phyloP scores from a whole-genome alignment of 2,329 filamentous ascomycete species.

The Dissoconium aciculare region DNA sequence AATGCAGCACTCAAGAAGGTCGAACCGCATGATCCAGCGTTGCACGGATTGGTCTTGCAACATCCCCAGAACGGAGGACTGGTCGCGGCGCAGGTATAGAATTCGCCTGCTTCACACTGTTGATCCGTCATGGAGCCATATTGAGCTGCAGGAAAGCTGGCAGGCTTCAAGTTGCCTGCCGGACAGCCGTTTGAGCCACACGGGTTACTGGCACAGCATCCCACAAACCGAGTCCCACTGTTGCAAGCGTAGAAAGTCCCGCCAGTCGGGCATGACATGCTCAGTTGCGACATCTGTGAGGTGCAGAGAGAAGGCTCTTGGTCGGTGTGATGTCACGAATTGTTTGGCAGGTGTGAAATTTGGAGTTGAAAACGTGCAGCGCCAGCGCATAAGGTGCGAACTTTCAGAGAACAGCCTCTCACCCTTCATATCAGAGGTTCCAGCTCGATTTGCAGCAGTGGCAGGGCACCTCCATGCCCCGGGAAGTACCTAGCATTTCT shows the following conservation, averaged over 20 bases:
- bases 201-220: slow-evolving; percentile 8
- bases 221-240: slow-evolving; percentile 7
- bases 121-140: slow-evolving; percentile 8
- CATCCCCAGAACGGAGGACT: slow-evolving; percentile 9
- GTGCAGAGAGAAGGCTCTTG: too few species aligned
- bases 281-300: too few species aligned
- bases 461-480: too few species aligned
- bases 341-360: too few species aligned
- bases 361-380: too few species aligned
- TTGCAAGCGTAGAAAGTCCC: slow-evolving; percentile 9
- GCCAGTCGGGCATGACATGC: slow-evolving; percentile 7
- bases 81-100: slow-evolving; percentile 8
- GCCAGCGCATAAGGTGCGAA: too few species aligned
- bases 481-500: too few species aligned
- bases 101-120: slow-evolving; percentile 6
- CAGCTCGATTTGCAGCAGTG: too few species aligned
- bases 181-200: slow-evolving; percentile 6
- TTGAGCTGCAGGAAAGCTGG: slow-evolving; percentile 8
- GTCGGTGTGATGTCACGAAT: too few species aligned
- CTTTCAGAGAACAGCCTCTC: too few species aligned
- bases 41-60: slow-evolving; percentile 5
- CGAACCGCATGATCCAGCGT: slow-evolving; percentile 4
- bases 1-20: slow-evolving; percentile 6
- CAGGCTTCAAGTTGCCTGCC: slow-evolving; percentile 6
- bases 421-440: too few species aligned